Conservation (phyloP, 495 filamentous ascomycete genomes). For the Bathelium albidoporum region DNA sequence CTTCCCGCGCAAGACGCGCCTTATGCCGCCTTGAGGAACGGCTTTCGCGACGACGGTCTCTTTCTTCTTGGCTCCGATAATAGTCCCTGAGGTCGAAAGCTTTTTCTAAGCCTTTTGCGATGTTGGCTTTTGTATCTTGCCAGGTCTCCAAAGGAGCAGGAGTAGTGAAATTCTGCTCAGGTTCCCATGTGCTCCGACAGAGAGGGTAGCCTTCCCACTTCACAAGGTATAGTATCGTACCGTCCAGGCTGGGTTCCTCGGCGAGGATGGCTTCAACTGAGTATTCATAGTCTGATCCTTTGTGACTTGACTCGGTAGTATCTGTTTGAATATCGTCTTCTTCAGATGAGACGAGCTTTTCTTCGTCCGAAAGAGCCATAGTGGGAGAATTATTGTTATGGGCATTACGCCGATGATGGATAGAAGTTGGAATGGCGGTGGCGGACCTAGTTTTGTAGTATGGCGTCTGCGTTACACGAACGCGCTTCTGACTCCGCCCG, state of each 20-base stretch:
- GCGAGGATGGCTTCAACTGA: slow-evolving; percentile 16
- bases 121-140: slow-evolving; percentile 10
- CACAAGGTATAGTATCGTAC: slow-evolving; percentile 9
- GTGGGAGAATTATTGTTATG: background rate
- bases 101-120: background rate
- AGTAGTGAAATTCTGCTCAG: slow-evolving; percentile 5
- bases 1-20: background rate
- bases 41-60: background rate
- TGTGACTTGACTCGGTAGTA: background rate
- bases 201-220: slow-evolving; percentile 16
- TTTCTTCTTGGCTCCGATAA: background rate
- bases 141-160: slow-evolving; percentile 5
- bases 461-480: too few species aligned
- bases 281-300: slow-evolving; percentile 7
- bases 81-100: slow-evolving; percentile 10
- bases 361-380: background rate
- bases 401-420: background rate
- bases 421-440: background rate
- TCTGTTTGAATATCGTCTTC: background rate
- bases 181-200: slow-evolving; percentile 11
- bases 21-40: background rate
- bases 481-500: too few species aligned
- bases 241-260: slow-evolving; percentile 2
- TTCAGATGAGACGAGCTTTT: background rate
- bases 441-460: too few species aligned